Conservation (phyloP, 345 rosid species). For the Eucalyptus caleyi region DNA sequence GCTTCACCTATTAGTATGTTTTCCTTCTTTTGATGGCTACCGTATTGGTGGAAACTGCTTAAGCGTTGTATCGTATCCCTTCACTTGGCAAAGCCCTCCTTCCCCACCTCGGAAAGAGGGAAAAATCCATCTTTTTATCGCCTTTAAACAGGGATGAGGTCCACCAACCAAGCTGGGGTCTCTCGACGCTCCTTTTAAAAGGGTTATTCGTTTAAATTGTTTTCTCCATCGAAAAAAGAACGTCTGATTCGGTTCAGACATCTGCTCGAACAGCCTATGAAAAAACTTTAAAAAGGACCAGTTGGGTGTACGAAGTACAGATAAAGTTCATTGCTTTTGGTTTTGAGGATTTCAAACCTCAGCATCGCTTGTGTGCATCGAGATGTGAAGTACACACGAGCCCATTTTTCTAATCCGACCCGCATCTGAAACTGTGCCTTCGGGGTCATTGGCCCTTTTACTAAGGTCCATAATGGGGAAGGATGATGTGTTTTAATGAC, state of each 20-base stretch:
- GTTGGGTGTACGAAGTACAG: not conserved
- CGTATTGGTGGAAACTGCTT: not conserved
- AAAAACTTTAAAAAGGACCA: not conserved
- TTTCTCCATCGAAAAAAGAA: not conserved
- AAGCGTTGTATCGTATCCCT: not conserved
- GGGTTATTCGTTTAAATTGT: not conserved
- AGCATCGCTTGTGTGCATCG: not conserved
- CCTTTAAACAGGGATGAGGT: not conserved
- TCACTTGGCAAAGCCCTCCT: not conserved
- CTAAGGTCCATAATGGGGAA: not conserved
- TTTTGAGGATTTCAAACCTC: not conserved
- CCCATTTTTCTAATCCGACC: not conserved
- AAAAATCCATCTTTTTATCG: not conserved
- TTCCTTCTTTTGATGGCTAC: not conserved
- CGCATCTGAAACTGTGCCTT: not conserved
- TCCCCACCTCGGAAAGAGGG: not conserved
- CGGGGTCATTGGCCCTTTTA: not conserved
- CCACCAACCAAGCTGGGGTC: not conserved
- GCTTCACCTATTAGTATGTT: not conserved
- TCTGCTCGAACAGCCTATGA: not conserved
- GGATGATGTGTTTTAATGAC: not conserved
- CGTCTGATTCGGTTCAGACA: not conserved
- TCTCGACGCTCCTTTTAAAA: not conserved
- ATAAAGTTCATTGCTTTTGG: not conserved
- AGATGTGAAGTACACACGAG: not conserved